phyloP scores from a whole-genome alignment of 2,329 filamentous ascomycete species.

The Colletotrichum gloeosporioides region DNA sequence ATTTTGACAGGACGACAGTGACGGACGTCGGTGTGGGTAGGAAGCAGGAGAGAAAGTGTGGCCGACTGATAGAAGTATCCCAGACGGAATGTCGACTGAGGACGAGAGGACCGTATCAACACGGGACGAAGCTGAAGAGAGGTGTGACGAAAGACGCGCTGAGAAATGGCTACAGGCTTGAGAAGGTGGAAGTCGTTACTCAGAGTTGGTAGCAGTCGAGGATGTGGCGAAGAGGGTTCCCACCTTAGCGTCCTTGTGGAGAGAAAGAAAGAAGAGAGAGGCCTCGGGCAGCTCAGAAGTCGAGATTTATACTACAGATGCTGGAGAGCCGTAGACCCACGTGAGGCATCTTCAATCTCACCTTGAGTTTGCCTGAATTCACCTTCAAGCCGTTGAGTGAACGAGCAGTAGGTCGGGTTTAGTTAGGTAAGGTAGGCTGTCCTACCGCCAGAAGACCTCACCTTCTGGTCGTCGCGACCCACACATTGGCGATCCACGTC shows the following conservation, averaged over 20 bases:
- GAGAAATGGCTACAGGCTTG: not conserved
- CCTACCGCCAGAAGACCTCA: not conserved
- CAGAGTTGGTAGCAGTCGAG: not conserved
- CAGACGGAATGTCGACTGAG: not conserved
- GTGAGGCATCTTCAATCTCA: not conserved
- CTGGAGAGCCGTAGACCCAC: not conserved
- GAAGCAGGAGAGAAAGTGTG: fast-evolving
- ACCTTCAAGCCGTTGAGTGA: not conserved
- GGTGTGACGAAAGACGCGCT: not conserved
- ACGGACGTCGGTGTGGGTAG: not conserved
- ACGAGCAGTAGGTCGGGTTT: not conserved
- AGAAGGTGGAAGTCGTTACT: not conserved
- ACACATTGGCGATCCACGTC: not conserved
- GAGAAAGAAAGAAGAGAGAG: not conserved
- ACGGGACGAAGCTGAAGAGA: not conserved
- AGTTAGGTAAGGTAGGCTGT: not conserved
- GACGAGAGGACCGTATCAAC: not conserved
- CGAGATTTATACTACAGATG: not conserved
- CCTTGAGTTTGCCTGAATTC: not conserved
- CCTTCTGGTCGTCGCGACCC: not conserved
- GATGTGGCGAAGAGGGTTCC: not conserved
- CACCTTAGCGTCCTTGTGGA: not conserved
- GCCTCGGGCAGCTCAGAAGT: not conserved
- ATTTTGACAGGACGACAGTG: not conserved
- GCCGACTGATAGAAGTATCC: fast-evolving